Base-by-base conservation (phyloP, 1,139 yeast genomes). In the Barnettozyma hawaiiensis region DNA sequence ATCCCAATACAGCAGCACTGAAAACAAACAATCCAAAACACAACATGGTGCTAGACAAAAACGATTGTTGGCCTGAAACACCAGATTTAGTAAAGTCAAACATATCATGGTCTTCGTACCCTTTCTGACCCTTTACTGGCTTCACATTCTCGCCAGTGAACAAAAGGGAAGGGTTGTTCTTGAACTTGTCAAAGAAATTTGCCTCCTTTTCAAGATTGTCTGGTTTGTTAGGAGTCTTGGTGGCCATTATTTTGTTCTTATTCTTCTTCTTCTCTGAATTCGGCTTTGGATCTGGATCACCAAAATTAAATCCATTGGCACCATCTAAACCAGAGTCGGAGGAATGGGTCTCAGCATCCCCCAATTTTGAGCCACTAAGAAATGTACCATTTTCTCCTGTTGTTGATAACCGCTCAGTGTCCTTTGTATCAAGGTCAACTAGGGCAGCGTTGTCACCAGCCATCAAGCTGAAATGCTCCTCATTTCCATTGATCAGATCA, bases 101-200 rank as follows among this genome's bases (percentile, higher is more conserved):
- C 21, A 24, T 6, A 18, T 32, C 31, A 11, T 19, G 15, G 5
- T 20, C 28, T 2, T 26, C 24, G 11, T 15, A n/a, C 3, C 23
- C 31, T 14, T 15, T 39, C 35, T 12, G 42, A 39, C 6, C 29
- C 31, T 9, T 28, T n/a, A n/a, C 19, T 29, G 3, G 29, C 9
- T 31, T 19, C 10, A 11, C 20, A 1, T 16, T 35, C 1, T 35
- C 42, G n/a, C 35, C 29, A 8, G 21, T 23, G 18, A 48, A 47
- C 14, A 47, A 38, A 5, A 47, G 39, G 4, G 50, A 44, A 14
- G 51, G 50, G 23, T 45, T 45, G 27, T 40, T 40, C 27, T 43
- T 49, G 29, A 43, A 45, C 20, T 32, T 48, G 1, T 45, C 47
- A 5, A 44, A 29, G 12, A 37, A 34, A 2, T 34, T 23, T 7